Percentiles rank a stretch among this genome's conserved stretches.
These are phyloP conservation scores for Lentithecium fluviatile DNA, from an alignment of 495 filamentous ascomycete genomes.

Conservation along the genomic window DNA sequence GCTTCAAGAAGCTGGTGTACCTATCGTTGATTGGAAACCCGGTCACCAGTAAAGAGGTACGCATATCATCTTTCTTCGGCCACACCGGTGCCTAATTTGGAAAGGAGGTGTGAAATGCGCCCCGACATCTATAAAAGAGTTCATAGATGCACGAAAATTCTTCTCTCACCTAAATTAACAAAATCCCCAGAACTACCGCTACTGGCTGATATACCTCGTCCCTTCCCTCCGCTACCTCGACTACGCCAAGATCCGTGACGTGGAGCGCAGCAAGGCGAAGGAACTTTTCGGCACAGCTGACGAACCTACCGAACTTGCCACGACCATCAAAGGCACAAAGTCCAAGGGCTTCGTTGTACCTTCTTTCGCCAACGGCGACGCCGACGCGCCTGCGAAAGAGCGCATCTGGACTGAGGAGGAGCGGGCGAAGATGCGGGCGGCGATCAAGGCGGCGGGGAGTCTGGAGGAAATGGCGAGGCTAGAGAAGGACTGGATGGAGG, in stretches of 20 bases:
- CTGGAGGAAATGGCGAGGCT: slow-evolving; percentile 63
- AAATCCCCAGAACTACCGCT: slow-evolving; percentile 73
- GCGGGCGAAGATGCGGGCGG: slow-evolving; percentile 64
- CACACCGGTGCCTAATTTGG: not conserved
- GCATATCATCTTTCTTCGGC: slow-evolving; percentile 36
- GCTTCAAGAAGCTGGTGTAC: slow-evolving; percentile 69
- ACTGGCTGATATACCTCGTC: slow-evolving; percentile 85
- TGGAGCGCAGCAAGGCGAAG: slow-evolving; percentile 69
- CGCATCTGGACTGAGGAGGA: slow-evolving; percentile 70
- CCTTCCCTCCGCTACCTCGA: slow-evolving; percentile 88
- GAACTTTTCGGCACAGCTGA: slow-evolving; percentile 79
- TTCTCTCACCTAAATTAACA: not conserved
- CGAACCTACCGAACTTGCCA: slow-evolving; percentile 68
- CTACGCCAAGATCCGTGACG: slow-evolving; percentile 85
- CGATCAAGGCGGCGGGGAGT: slow-evolving; percentile 81
- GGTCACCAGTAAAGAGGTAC: slow-evolving; percentile 85
- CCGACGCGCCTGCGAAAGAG: slow-evolving; percentile 46
- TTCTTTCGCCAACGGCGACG: slow-evolving; percentile 43
- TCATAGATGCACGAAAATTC: not conserved
- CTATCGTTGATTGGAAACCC: slow-evolving; percentile 83
- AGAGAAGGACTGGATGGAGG: slow-evolving; percentile 78
- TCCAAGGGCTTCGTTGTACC: slow-evolving; percentile 75
- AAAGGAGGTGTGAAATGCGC: not conserved
- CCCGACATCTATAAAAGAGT: not conserved
- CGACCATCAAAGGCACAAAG: slow-evolving; percentile 79